Evolutionary conservation across 257 asterid genomes (phyloP), one percentile per base, ranked within the genome.

Genomic region (Cruciata laevipes): DNA sequence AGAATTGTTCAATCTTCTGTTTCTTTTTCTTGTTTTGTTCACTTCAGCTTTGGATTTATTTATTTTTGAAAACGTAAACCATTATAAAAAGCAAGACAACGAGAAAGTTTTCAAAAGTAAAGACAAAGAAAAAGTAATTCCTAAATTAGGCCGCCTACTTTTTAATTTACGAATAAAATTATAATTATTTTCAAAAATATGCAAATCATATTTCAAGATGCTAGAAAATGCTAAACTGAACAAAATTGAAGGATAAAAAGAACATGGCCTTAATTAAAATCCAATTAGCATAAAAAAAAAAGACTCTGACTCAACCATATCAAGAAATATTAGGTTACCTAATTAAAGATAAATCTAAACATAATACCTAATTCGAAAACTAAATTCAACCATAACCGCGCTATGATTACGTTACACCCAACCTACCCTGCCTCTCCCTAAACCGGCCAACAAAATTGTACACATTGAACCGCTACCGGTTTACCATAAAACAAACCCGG

Each of bases 1-100:
- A 18, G 82, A 80, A 81, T 68, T 75, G 61, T 81, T 86, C 89
- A 38, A 74, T 35, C 24, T 37, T 20, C 32, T 18, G 27, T 11
- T 7, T 57, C 42, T 11, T 14, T 4, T 17, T 17, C 12, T 52
- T 6, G 20, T 7, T 33, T 62, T 62, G 51, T 44, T 53, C 16
- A n/a, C 30, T 31, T 25, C 23, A 33, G 9, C 13, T 20, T 20
- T 13, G 10, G 14, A 1, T 49, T 33, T 33, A 7, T 47, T 47
- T 56, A 60, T 60, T 4, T 31, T 40, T 21, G 16, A 59, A 58
- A 62, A 52, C 2, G 35, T n/a, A 17, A 11, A 51, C 21, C 32
- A 57, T 24, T 20, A 57, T 20, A 10, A 21, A 25, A 25, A 58
- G 31, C 18, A 21, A 58, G 27, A 25, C 17, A 58, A 11, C 20